Conservation (phyloP, 352 stramenopile species). For the Phytophthora constricta region DNA sequence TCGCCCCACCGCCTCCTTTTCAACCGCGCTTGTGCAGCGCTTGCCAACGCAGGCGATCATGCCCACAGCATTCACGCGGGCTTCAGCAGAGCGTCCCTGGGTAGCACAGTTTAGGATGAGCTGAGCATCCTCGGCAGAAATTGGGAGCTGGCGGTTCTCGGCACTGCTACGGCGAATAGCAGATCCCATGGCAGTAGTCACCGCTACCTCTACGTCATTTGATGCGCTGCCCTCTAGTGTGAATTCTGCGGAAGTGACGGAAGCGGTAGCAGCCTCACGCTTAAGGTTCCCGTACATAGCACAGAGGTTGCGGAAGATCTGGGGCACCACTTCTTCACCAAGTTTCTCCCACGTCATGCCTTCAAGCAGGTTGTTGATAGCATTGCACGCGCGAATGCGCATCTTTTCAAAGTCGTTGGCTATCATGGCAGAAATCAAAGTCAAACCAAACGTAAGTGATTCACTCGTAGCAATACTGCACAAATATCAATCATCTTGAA, state of each 20-base stretch:
- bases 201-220: constrained; percentile 73
- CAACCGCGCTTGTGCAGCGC: constrained; percentile 57
- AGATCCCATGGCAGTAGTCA: constrained; percentile 78
- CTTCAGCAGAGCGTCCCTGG: constrained; percentile 67
- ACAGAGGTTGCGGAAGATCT: constrained; percentile 83
- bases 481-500: neutral
- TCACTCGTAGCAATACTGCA: constrained; percentile 17
- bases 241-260: constrained; percentile 37
- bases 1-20: constrained; percentile 79
- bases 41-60: constrained; percentile 83
- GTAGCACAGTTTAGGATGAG: constrained; percentile 72
- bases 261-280: constrained; percentile 37
- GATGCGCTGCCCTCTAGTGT: constrained; percentile 42
- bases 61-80: constrained; percentile 77
- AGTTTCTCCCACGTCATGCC: constrained; percentile 62
- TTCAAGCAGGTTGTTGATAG: constrained; percentile 84
- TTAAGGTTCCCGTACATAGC: constrained; percentile 76
- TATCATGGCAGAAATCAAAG: constrained; percentile 20
- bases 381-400: constrained; percentile 81
- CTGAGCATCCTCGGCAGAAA: constrained; percentile 67
- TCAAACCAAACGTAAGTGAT: no score
- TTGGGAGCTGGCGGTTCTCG: constrained; percentile 59
- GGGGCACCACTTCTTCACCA: constrained; percentile 59
- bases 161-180: constrained; percentile 63
- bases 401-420: constrained; percentile 81